Percentiles rank a stretch among this genome's conserved stretches.
phyloP scores from a whole-genome alignment of 495 filamentous ascomycete species.

The Coniosporium apollinis region DNA sequence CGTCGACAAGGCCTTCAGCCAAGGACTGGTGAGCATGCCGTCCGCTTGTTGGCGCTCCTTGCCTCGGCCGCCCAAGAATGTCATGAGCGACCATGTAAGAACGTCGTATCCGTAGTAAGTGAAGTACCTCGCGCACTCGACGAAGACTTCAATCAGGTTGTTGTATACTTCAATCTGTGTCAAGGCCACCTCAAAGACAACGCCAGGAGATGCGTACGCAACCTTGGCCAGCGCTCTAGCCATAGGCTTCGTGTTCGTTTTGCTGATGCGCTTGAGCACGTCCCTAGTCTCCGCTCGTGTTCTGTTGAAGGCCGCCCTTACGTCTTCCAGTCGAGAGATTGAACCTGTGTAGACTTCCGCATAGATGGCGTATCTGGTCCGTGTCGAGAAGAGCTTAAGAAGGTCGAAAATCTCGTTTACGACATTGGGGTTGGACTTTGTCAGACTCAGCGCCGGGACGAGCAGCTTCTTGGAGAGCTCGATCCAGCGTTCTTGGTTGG shows the following conservation, averaged over 20 bases:
- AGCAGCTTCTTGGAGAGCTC: slow-evolving; percentile 67
- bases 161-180: slow-evolving; percentile 79
- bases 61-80: slow-evolving; percentile 54
- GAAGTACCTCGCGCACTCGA: slow-evolving; percentile 86
- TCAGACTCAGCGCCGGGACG: slow-evolving; percentile 69
- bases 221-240: slow-evolving; percentile 75
- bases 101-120: slow-evolving; percentile 86
- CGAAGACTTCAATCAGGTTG: slow-evolving; percentile 81
- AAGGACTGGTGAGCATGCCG: slow-evolving; percentile 73
- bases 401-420: slow-evolving; percentile 75
- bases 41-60: slow-evolving; percentile 65
- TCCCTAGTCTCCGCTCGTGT: slow-evolving; percentile 62
- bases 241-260: slow-evolving; percentile 70
- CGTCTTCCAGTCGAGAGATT: slow-evolving; percentile 57
- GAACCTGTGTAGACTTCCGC: slow-evolving; percentile 75
- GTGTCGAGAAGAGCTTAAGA: slow-evolving; percentile 58
- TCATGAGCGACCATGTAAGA: slow-evolving; percentile 74
- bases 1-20: slow-evolving; percentile 67
- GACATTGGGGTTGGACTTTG: slow-evolving; percentile 61
- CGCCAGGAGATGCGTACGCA: slow-evolving; percentile 70
- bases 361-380: slow-evolving; percentile 73
- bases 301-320: slow-evolving; percentile 60
- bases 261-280: slow-evolving; percentile 68
- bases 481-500: slow-evolving; percentile 57
- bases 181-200: slow-evolving; percentile 76